Evolutionary conservation across 1,284 basidiomycete genomes (phyloP).

Genomic region (Wolfiporia cocos): DNA sequence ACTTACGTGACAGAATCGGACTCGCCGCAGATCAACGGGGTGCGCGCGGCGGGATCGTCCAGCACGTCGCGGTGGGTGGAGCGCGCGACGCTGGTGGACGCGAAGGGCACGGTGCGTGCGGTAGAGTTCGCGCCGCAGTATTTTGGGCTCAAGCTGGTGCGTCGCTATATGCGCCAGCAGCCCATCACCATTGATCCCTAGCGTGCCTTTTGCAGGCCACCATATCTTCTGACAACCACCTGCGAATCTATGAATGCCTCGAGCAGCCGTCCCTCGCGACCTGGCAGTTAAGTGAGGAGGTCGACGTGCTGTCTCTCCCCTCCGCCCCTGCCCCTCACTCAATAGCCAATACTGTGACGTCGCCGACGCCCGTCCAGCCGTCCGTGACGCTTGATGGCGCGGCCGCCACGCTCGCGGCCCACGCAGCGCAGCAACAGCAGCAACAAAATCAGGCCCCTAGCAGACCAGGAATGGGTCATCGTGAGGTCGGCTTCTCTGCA

Average conservation of each 20-base stretch:
- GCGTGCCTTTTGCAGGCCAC: slow-evolving; percentile 79
- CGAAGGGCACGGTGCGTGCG: slow-evolving; percentile 76
- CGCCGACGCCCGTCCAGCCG: slow-evolving; percentile 66
- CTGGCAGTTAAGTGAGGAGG: slow-evolving; percentile 77
- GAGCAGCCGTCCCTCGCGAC: slow-evolving; percentile 74
- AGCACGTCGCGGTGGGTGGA: slow-evolving; percentile 62
- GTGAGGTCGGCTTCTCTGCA: slow-evolving; percentile 35
- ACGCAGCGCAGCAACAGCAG: slow-evolving; percentile 54
- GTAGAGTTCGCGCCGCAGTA: slow-evolving; percentile 85
- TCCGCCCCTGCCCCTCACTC: slow-evolving; percentile 38
- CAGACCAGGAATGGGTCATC: slow-evolving; percentile 51
- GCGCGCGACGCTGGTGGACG: slow-evolving; percentile 71
- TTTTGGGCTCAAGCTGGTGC: slow-evolving; percentile 81
- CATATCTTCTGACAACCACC: slow-evolving; percentile 79
- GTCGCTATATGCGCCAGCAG: slow-evolving; percentile 21
- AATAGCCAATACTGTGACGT: slow-evolving; percentile 44
- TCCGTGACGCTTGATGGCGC: slow-evolving; percentile 47
- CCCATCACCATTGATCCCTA: no score
- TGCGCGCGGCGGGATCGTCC: slow-evolving; percentile 18
- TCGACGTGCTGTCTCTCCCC: slow-evolving; percentile 64
- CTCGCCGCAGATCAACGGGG: slow-evolving; percentile 28
- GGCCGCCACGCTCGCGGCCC: slow-evolving; percentile 51
- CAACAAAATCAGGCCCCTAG: slow-evolving; percentile 33
- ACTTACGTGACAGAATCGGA: slow-evolving; percentile 32
- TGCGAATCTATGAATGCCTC: slow-evolving; percentile 87